phyloP scores from a whole-genome alignment of 2,329 filamentous ascomycete genomes.

The Emmonsiellopsis sp. region DNA sequence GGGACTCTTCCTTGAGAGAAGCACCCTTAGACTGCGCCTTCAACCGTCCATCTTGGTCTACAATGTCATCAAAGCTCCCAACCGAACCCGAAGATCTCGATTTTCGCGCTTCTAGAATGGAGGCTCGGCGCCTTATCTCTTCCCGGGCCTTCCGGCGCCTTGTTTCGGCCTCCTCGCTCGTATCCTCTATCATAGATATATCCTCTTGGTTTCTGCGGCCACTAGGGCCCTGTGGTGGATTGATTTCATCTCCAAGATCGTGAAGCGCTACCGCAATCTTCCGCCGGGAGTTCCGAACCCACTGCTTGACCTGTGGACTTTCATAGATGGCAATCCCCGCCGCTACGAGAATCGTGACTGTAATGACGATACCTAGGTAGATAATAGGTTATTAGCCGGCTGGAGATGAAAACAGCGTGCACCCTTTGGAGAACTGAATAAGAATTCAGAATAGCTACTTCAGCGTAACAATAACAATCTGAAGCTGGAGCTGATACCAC shows the following conservation, averaged over 20 bases:
- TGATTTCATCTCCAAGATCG: conserved; percentile 51
- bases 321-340: conserved; percentile 56
- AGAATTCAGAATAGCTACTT: not conserved
- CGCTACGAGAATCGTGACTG: conserved; percentile 52
- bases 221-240: conserved; percentile 33
- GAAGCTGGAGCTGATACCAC: conserved; percentile 14
- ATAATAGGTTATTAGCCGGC: not conserved
- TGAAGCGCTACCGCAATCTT: conserved; percentile 53
- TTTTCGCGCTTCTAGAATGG: conserved; percentile 31
- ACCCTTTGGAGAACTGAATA: not conserved
- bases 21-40: conserved; percentile 6
- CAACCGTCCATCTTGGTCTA: conserved; percentile 34
- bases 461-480: too few species aligned
- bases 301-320: conserved; percentile 54
- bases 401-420: not conserved
- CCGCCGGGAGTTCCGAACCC: conserved; percentile 52
- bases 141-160: conserved; percentile 35
- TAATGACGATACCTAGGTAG: conserved; percentile 50
- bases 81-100: conserved; percentile 15
- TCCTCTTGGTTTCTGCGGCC: conserved; percentile 23
- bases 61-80: conserved; percentile 36
- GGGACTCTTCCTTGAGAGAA: conserved; percentile 2
- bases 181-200: conserved; percentile 41
- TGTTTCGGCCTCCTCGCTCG: conserved; percentile 35
- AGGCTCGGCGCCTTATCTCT: conserved; percentile 36